These are phyloP conservation scores for Hevea brasiliensis DNA, from an alignment of 345 rosid genomes.

Conservation along the genomic window DNA sequence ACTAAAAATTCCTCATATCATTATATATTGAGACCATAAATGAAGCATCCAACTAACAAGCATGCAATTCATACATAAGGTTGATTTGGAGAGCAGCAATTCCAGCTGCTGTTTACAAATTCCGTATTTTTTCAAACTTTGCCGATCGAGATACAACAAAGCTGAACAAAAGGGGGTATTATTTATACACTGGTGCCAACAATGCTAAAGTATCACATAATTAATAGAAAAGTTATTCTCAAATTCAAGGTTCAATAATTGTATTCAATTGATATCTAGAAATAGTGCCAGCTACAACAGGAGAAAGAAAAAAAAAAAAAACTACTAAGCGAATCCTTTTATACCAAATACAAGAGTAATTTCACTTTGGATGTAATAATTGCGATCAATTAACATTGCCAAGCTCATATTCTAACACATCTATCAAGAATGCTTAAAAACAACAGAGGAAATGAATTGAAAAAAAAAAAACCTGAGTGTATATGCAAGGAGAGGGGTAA, in stretches of 20 bases:
- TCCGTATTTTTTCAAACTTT: neutral
- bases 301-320: too few species aligned
- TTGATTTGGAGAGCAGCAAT: neutral
- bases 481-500: constrained; percentile 81
- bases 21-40: neutral
- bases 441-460: neutral
- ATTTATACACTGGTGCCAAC: too few species aligned
- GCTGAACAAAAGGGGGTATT: too few species aligned
- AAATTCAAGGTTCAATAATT: neutral
- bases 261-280: neutral
- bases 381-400: neutral
- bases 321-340: too few species aligned
- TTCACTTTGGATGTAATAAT: too few species aligned
- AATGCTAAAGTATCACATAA: neutral
- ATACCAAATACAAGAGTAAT: too few species aligned
- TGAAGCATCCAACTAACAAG: neutral
- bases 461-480: constrained; percentile 59
- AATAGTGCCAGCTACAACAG: neutral
- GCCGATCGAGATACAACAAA: too few species aligned
- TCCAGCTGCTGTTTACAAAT: neutral
- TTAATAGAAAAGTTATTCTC: neutral
- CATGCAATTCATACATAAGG: neutral
- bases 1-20: neutral
- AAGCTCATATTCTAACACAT: neutral
- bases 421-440: neutral